Percentiles rank a stretch among this genome's conserved stretches.
Conservation (phyloP, 768 basidiomycete species). For the Suillus occidentalis region DNA sequence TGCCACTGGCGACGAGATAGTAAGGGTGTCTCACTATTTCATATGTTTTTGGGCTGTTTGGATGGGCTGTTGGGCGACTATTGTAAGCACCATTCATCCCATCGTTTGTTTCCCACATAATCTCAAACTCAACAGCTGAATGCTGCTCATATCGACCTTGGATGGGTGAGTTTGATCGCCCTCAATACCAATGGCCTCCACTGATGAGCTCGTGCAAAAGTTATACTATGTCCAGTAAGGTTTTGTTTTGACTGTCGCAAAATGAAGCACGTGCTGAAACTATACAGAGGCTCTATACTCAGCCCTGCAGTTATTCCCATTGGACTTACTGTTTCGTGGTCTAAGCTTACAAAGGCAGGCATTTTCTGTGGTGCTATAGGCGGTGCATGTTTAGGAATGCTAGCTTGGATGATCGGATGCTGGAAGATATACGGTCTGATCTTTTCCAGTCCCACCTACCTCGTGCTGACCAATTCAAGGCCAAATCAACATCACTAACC, state of each 20-base stretch:
- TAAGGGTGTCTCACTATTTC: conserved; percentile 39
- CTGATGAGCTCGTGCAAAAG: conserved; percentile 16
- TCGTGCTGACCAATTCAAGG: conserved; percentile 20
- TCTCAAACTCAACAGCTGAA: conserved; percentile 34
- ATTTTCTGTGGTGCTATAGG: conserved; percentile 42
- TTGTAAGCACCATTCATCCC: conserved; percentile 25
- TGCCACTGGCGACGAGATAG: conserved; percentile 39
- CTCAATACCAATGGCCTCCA: background rate
- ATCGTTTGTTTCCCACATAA: background rate
- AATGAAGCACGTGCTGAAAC: background rate
- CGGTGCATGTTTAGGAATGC: conserved; percentile 43
- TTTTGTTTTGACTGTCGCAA: background rate
- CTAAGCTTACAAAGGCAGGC: conserved; percentile 41
- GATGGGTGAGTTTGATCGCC: conserved; percentile 37
- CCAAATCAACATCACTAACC: conserved; percentile 35
- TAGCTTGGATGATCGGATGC: conserved; percentile 53
- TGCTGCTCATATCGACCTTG: conserved; percentile 45
- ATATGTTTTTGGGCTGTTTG: conserved; percentile 44
- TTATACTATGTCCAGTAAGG: conserved; percentile 49
- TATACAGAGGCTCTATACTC: conserved; percentile 44
- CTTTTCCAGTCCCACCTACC: background rate
- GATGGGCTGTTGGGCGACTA: conserved; percentile 45
- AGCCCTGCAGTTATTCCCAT: conserved; percentile 53
- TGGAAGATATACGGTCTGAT: conserved; percentile 46
- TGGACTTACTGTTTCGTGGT: conserved; percentile 46